Percentiles rank a stretch among this genome's conserved stretches.
Evolutionary conservation across 345 rosid species (phyloP).

Genomic region (Angophora floribunda): DNA sequence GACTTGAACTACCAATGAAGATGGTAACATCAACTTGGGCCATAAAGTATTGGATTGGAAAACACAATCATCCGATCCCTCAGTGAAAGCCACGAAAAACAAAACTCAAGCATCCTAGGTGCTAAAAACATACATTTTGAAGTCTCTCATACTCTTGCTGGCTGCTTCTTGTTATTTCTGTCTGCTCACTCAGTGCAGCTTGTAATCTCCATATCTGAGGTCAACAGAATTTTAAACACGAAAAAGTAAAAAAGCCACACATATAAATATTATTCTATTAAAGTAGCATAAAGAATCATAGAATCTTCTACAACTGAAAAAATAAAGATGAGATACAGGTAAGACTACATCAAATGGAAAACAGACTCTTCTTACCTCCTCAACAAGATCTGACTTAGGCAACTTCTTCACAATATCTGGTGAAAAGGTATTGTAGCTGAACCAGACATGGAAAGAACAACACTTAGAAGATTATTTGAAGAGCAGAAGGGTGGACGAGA

Average conservation of each 20-base stretch:
- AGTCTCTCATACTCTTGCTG: slow-evolving; percentile 82
- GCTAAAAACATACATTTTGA: slow-evolving; percentile 46
- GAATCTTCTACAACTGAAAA: background rate
- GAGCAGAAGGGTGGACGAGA: background rate
- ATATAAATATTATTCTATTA: background rate
- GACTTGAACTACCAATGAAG: background rate
- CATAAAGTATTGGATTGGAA: background rate
- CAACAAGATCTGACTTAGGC: slow-evolving; percentile 73
- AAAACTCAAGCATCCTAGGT: background rate
- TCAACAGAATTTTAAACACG: background rate
- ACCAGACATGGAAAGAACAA: slow-evolving; percentile 1
- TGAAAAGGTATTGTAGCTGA: slow-evolving; percentile 76
- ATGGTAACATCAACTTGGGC: background rate
- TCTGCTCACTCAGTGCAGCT: slow-evolving; percentile 63
- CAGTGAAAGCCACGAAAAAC: background rate
- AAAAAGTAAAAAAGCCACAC: background rate
- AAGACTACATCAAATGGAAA: background rate
- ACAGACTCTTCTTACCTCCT: slow-evolving; percentile 43
- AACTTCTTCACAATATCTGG: slow-evolving; percentile 73
- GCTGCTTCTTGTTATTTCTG: slow-evolving; percentile 56
- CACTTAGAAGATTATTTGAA: background rate
- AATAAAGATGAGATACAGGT: background rate
- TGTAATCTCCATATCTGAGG: slow-evolving; percentile 68
- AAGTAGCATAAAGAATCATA: background rate
- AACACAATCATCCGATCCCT: background rate